Percentiles rank a stretch among this genome's conserved stretches.
These are phyloP conservation scores for Globisporangium polare DNA, from an alignment of 352 stramenopile genomes.

Conservation along the genomic window DNA sequence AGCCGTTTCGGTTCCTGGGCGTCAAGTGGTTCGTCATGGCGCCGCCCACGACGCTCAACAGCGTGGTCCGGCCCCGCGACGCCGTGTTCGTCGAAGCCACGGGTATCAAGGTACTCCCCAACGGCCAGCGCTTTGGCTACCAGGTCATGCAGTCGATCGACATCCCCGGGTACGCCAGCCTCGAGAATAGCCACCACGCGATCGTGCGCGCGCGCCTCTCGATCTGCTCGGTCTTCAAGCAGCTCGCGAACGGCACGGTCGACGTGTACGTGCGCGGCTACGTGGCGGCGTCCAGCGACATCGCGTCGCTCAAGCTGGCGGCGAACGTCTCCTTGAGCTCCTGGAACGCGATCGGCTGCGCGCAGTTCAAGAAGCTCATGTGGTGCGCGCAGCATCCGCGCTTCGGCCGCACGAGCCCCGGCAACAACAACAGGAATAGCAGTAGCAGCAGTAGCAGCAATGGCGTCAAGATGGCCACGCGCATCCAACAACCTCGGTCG, in stretches of 20 bases:
- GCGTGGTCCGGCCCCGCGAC: slow-evolving; percentile 24
- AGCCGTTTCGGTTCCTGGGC: slow-evolving; percentile 32
- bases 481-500: neutral
- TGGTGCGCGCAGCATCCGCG: slow-evolving; percentile 16
- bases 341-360: slow-evolving; percentile 43
- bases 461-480: neutral
- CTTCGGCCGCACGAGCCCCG: neutral
- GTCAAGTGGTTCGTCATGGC: slow-evolving; percentile 34
- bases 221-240: slow-evolving; percentile 11
- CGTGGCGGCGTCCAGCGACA: slow-evolving; percentile 18
- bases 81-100: slow-evolving; percentile 32
- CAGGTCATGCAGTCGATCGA: slow-evolving; percentile 29
- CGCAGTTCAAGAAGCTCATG: slow-evolving; percentile 45
- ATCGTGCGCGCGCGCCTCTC: slow-evolving; percentile 7
- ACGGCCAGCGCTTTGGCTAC: slow-evolving; percentile 27
- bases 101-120: slow-evolving; percentile 23
- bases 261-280: slow-evolving; percentile 15
- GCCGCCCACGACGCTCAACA: slow-evolving; percentile 19
- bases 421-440: neutral
- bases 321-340: slow-evolving; percentile 41
- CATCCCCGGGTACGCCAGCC: slow-evolving; percentile 16
- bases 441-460: neutral
- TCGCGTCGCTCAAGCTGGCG: slow-evolving; percentile 32
- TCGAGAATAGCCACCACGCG: neutral
- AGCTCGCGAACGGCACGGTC: slow-evolving; percentile 10